Evolutionary conservation across 176 grass and related monocot genomes (phyloP), one percentile per base, ranked within the genome.

Genomic region (Carex myosuroides): DNA sequence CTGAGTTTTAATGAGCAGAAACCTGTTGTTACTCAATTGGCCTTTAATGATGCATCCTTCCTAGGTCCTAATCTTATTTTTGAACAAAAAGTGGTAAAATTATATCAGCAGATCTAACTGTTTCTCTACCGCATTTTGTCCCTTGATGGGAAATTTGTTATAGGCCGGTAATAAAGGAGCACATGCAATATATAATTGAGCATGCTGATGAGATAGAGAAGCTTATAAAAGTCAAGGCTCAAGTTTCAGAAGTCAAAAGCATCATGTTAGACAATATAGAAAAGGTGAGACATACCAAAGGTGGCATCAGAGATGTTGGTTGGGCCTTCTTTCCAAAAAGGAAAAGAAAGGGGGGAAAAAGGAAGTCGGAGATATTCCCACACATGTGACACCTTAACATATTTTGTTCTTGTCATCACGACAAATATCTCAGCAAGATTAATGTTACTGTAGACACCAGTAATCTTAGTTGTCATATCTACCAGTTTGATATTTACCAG

Each of bases 171-270:
- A 92, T 97, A 88, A 97, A 97, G 89, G 81, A 92, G 87, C 95
- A 97, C 79, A 94, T 94, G 89, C 92, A 90, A 60, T 94, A 94
- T 88, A 86, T 97, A 88, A 79, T 90, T 84, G 95, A 97, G 86
- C 92, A 97, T 87, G 90, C 89, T 81, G 92, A 92, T 81, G 95
- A 97, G 83, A 86, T 97, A 86, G 90, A 97, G 59, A 94, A 94
- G 83, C 90, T 87, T 79, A 82, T 87, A 66, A 97, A 97, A 88
- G 87, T 97, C 79, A 93, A 97, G 65, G 90, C 89, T 63, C 92
- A 97, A 92, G 95, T 97, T 84, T 94, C 92, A 44, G 92, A 97
- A 92, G 92, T 97, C 39, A 97, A 97, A 92, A 94, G 87, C 81
- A 92, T 97, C 84, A 97, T 97, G 95, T 82, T 94, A 72, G 87